Base-by-base conservation (phyloP, 2,329 filamentous ascomycete species). In the Pseudocercospora fijiensis region DNA sequence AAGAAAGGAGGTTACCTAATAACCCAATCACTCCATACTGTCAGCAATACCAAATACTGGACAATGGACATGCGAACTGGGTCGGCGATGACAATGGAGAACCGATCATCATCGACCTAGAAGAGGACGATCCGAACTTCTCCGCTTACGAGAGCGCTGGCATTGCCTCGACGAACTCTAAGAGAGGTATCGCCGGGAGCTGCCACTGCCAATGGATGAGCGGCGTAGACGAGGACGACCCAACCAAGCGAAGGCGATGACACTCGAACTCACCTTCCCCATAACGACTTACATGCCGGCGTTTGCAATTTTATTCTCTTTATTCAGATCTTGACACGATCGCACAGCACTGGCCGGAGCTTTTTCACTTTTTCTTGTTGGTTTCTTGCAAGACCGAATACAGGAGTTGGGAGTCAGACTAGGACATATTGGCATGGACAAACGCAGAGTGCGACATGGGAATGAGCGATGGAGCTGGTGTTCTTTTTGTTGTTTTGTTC, bases 11-110 rank as follows among this genome's bases (percentile, higher is more conserved):
- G 24, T 72, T 84, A 43, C 52, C 57, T 4, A 58, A 58, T 13
- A 64, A 58, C 30, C 63, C 65, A 13, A 76, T 79, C 49, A 76
- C 79, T 5, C 84, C 87, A 0, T 89, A 88, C 73, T 90, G 88
- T 71, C 82, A 88, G 70, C 84, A 88, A 71, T 88, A 88, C 81
- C 79, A 84, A 65, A 79, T 90, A 11, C 76, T 86, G 60, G 75
- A 83, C 55, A 78, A 86, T 66, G 83, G 83, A 28, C 69, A 74
- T 8, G 73, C 84, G 33, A 75, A 78, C 28, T 73, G 75, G 37
- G 75, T 75, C 26, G 64, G 68, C 0, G 74, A 77, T 59, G 67
- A 69, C 20, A 72, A 76, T 49, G 76, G 75, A 27, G 68, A 76
- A 5, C 74, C 74, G 2, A 75, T 80, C 52, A 73, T 72, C 16